These are phyloP conservation scores for Rhodocollybia butyracea DNA, from an alignment of 768 basidiomycete species.

Conservation along the genomic window DNA sequence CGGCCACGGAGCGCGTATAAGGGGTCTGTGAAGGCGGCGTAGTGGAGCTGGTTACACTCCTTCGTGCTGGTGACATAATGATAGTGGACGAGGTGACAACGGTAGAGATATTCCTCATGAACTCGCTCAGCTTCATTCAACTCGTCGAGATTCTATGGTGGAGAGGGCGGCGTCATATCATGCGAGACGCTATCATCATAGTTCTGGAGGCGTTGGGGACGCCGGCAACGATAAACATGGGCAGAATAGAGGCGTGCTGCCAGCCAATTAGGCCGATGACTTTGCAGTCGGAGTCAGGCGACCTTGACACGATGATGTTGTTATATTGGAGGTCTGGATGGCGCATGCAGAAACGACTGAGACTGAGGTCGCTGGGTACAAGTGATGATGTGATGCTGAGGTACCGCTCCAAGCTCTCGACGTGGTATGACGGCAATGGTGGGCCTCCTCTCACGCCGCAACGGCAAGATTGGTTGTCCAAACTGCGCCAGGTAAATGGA, in stretches of 20 bases:
- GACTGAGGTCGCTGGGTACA: slow-evolving; percentile 34
- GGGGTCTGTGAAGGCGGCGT: slow-evolving; percentile 36
- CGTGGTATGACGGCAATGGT: slow-evolving; percentile 37
- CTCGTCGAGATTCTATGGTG: slow-evolving; percentile 39
- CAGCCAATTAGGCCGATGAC: slow-evolving; percentile 48
- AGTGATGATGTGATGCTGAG: slow-evolving; percentile 48
- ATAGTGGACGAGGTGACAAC: slow-evolving; percentile 44
- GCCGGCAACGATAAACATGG: slow-evolving; percentile 45
- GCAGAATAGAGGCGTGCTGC: slow-evolving; percentile 55
- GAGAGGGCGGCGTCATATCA: slow-evolving; percentile 33
- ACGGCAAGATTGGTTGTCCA: slow-evolving; percentile 44
- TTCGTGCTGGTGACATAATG: slow-evolving; percentile 44
- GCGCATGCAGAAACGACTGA: slow-evolving; percentile 45
- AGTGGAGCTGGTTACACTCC: slow-evolving; percentile 43
- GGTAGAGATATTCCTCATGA: slow-evolving; percentile 33
- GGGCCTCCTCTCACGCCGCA: slow-evolving; percentile 37
- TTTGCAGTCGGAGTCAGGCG: slow-evolving; percentile 36
- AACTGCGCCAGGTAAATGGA: slow-evolving; percentile 39
- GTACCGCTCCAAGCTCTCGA: slow-evolving; percentile 46
- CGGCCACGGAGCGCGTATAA: slow-evolving; percentile 31
- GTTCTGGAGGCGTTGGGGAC: slow-evolving; percentile 46
- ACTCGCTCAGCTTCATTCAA: slow-evolving; percentile 34
- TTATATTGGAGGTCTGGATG: slow-evolving; percentile 48
- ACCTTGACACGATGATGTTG: slow-evolving; percentile 47
- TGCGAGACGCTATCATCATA: slow-evolving; percentile 39